Percentiles rank a stretch among this genome's conserved stretches.
Evolutionary conservation across 805 yeast genomes (phyloP).

Genomic region (Monosporozyma solicola): DNA sequence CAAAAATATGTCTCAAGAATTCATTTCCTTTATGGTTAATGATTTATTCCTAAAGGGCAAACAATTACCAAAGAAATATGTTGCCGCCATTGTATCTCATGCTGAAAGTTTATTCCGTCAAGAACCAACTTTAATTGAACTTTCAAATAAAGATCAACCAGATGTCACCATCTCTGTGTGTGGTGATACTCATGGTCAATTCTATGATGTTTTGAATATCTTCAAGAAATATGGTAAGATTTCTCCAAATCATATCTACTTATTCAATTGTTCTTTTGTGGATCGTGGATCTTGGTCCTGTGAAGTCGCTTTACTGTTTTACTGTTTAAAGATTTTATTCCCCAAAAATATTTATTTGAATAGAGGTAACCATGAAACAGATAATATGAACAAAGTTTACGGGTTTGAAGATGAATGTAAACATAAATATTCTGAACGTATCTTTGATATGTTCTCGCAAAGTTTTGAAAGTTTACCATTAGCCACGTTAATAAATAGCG

Average conservation of each 20-base stretch:
- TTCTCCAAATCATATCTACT: conserved; percentile 49
- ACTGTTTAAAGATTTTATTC: conserved; percentile 63
- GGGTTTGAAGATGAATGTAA: conserved; percentile 96
- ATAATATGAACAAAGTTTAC: conserved; percentile 92
- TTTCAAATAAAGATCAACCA: conserved; percentile 31
- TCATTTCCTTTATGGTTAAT: conserved; percentile 54
- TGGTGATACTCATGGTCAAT: conserved; percentile 98
- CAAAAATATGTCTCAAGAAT: conserved; percentile 41
- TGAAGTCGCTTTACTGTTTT: conserved; percentile 80
- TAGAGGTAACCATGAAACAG: conserved; percentile 95
- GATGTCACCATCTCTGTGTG: conserved; percentile 61
- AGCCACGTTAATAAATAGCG: conserved; percentile 68
- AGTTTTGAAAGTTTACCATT: conserved; percentile 80
- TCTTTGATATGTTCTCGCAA: conserved; percentile 76
- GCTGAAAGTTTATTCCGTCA: conserved; percentile 52
- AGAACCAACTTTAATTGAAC: conserved; percentile 72
- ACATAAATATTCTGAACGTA: conserved; percentile 71
- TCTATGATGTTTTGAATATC: conserved; percentile 76
- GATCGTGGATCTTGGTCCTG: conserved; percentile 98
- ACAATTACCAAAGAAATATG: conserved; percentile 69
- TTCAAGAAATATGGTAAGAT: conserved; percentile 71
- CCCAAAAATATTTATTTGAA: conserved; percentile 69
- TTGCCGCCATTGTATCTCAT: conserved; percentile 68
- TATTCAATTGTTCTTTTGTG: conserved; percentile 96
- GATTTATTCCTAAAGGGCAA: conserved; percentile 66